phyloP scores from a whole-genome alignment of 306 rosid species.

The Canavalia ensiformis region DNA sequence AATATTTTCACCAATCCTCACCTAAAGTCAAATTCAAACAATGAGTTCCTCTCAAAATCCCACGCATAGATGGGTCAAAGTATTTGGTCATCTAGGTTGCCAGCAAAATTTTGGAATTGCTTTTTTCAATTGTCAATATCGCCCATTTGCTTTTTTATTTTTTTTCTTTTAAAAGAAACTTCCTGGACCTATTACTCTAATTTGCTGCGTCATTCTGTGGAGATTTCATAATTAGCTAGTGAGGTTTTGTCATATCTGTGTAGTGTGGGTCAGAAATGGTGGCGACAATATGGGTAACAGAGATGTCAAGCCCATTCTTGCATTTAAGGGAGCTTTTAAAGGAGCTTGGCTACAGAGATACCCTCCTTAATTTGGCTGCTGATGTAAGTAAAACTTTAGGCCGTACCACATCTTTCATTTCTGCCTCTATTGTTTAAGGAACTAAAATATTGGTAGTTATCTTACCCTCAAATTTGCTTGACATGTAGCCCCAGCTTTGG shows the following conservation, averaged over 20 bases:
- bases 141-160: background rate
- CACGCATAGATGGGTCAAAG: background rate
- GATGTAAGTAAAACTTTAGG: slow-evolving; percentile 63
- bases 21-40: too few species aligned
- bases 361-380: slow-evolving; percentile 72
- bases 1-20: too few species aligned
- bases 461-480: too few species aligned
- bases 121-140: background rate
- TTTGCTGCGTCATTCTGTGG: background rate
- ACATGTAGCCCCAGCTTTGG: too few species aligned
- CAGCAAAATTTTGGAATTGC: background rate
- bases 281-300: slow-evolving; percentile 82
- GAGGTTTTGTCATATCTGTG: background rate
- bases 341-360: slow-evolving; percentile 82
- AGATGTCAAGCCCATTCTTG: slow-evolving; percentile 89
- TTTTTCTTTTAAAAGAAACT: background rate
- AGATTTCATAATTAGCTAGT: background rate
- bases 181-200: background rate
- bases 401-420: background rate
- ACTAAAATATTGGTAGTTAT: too few species aligned
- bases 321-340: slow-evolving; percentile 84
- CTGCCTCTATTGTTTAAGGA: background rate
- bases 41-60: too few species aligned
- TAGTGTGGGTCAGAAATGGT: slow-evolving; percentile 89
- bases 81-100: background rate